Base-by-base conservation (phyloP, 2,329 filamentous ascomycete genomes). In the Aspergillus caelatus region DNA sequence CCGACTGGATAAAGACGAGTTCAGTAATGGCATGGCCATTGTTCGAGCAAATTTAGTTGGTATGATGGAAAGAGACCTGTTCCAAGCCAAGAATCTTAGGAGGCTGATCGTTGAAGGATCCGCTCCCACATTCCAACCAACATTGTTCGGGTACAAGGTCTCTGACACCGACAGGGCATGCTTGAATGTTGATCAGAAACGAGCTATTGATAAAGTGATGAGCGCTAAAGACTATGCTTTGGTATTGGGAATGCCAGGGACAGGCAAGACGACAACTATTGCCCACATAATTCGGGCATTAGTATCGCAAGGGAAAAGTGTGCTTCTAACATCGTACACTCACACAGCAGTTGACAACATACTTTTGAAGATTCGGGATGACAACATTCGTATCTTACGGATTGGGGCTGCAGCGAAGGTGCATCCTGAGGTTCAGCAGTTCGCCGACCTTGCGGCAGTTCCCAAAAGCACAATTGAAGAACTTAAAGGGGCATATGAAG, bases 311-410 rank as follows among this genome's bases (percentile, higher is more conserved):
- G 91, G 93, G 12, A 98, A 98, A 80, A 96, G 91, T 61, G 93
- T 99, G 16, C 82, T 99, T 8, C 82, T 99, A 46, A 96, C 95
- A 0, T 97, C 94, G 0, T 98, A 98, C 76, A 99, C 95, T 0
- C 95, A 99, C 74, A 97, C 94, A 1, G 95, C 95, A 3, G 95
- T 99, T 3, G 95, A 99, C 85, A 99, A 99, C 69, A 99, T 99
- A 70, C 81, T 99, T 8, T 83, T 99, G 65, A 99, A 99, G 79
- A 89, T 99, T 61, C 90, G 90, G 58, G 82, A 90, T 26, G 91
- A 94, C 68, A 87, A 88, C 10, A 91, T 93, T 48, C 88, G 88
- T 2, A 90, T 96, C 57, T 82, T 99, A 41, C 89, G 95, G n/a
- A 85, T 99, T 0, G 95, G 95, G 6, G 90, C 91, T 1, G 83